Evolutionary conservation across 495 filamentous ascomycete species (phyloP).

Genomic region (Jackrogersella multiformis): DNA sequence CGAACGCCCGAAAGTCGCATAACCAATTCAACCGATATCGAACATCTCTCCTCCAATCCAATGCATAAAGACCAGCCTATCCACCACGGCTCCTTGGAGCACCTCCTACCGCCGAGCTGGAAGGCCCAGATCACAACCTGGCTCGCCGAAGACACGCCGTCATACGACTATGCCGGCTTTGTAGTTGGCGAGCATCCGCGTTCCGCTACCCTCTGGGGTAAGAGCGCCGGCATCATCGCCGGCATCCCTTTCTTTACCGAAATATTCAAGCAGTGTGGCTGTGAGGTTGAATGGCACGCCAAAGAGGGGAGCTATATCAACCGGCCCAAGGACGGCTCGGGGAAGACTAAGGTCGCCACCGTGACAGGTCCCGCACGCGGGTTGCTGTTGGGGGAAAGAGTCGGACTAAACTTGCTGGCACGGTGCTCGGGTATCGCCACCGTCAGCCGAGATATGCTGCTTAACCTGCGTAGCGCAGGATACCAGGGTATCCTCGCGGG

Average conservation of each 20-base stretch:
- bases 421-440: conserved; percentile 93
- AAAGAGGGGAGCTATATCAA: conserved; percentile 75
- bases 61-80: conserved; percentile 52
- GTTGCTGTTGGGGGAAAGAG: conserved; percentile 88
- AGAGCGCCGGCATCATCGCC: conserved; percentile 85
- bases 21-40: neutral
- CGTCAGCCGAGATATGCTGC: conserved; percentile 63
- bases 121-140: conserved; percentile 81
- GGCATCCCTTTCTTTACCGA: conserved; percentile 96
- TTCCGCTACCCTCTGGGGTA: conserved; percentile 87
- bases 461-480: conserved; percentile 66
- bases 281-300: conserved; percentile 88
- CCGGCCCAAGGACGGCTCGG: conserved; percentile 56
- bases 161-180: conserved; percentile 96
- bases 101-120: conserved; percentile 86
- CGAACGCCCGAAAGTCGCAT: neutral
- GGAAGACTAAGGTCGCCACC: conserved; percentile 72
- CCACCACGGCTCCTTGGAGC: conserved; percentile 75
- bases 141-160: conserved; percentile 95
- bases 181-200: conserved; percentile 84
- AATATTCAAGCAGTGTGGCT: conserved; percentile 88
- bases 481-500: conserved; percentile 89
- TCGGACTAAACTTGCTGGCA: conserved; percentile 90
- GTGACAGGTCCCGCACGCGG: conserved; percentile 87
- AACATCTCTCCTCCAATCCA: neutral